These are phyloP conservation scores for Amborella trichopoda DNA, from an alignment of 164 flowering plant genomes.

Conservation along the genomic window DNA sequence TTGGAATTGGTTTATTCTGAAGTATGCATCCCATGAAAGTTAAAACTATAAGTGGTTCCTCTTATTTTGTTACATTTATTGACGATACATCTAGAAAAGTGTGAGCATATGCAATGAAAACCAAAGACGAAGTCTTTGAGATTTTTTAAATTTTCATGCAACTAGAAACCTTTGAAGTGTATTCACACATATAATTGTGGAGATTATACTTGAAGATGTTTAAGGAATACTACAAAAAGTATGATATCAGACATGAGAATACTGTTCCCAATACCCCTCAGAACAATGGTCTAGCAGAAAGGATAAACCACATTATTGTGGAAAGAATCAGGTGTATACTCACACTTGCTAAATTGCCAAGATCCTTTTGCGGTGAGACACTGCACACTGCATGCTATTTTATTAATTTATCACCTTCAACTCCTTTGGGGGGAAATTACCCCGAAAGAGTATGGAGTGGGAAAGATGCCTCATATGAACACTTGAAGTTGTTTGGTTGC, in stretches of 20 bases:
- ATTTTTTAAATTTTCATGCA: too few species aligned
- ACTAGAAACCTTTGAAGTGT: too few species aligned
- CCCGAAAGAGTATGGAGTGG: neutral
- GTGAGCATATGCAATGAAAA: neutral
- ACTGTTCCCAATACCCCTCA: neutral
- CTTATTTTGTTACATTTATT: neutral
- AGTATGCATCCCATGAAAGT: neutral
- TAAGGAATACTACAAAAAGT: neutral
- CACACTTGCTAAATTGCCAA: neutral
- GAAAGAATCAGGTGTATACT: neutral
- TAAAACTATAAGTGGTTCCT: neutral
- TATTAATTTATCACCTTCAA: neutral
- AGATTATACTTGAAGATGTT: neutral
- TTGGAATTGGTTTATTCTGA: neutral
- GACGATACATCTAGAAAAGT: neutral
- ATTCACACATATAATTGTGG: neutral
- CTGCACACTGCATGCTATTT: neutral
- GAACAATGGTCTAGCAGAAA: neutral
- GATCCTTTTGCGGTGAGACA: neutral
- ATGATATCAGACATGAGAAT: neutral
- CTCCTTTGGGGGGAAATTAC: neutral
- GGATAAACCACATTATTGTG: neutral
- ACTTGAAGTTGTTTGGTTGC: neutral
- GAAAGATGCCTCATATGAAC: neutral
- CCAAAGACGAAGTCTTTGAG: neutral